These are phyloP conservation scores for Phyllosticta paracitricarpa DNA, from an alignment of 2,329 filamentous ascomycete species.

Conservation along the genomic window DNA sequence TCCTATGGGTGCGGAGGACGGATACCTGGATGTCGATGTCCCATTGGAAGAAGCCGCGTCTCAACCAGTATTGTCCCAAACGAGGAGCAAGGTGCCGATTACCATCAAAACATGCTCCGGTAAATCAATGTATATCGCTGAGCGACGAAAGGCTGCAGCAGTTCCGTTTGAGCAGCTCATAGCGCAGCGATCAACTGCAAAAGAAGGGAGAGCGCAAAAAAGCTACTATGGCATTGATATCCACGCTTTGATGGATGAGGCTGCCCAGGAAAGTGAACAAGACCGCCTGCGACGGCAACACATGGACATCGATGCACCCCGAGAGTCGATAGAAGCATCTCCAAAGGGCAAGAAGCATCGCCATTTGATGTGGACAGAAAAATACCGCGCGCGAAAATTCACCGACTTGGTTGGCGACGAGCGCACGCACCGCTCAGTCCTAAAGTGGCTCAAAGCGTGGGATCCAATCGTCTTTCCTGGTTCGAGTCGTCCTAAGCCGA, in stretches of 20 bases:
- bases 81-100: conserved; percentile 14
- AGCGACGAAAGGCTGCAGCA: conserved; percentile 39
- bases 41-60: not conserved
- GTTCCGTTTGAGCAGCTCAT: conserved; percentile 58
- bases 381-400: conserved; percentile 86
- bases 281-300: conserved; percentile 18
- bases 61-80: not conserved
- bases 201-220: conserved; percentile 54
- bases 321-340: conserved; percentile 30
- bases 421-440: conserved; percentile 77
- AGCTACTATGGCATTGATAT: conserved; percentile 92
- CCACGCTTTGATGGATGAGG: conserved; percentile 67
- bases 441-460: conserved; percentile 92
- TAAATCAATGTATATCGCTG: conserved; percentile 44
- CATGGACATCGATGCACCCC: conserved; percentile 19
- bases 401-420: conserved; percentile 93
- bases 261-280: conserved; percentile 48
- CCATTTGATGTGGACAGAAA: conserved; percentile 84
- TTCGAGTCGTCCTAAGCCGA: conserved; percentile 49
- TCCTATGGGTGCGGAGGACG: not conserved
- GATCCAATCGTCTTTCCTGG: conserved; percentile 86
- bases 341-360: conserved; percentile 21
- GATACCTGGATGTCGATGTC: not conserved
- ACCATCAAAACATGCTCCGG: conserved; percentile 45
- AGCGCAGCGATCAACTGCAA: conserved; percentile 55